Percentiles rank a stretch among this genome's conserved stretches.
Conservation (phyloP, 2,329 filamentous ascomycete genomes). For the Verticillium nonalfalfae region DNA sequence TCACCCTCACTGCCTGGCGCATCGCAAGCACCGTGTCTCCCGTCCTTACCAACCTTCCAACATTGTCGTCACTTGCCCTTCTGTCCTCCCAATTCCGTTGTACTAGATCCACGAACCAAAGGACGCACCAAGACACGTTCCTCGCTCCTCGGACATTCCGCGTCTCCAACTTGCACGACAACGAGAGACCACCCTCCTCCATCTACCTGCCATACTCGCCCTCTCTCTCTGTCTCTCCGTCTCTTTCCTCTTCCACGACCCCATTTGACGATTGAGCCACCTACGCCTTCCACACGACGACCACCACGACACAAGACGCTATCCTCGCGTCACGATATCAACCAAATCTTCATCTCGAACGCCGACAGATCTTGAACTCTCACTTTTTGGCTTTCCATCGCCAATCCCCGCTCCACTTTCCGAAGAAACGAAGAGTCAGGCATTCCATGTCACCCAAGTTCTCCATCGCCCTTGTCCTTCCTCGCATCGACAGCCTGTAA, state of each 20-base stretch:
- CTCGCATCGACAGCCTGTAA: neutral
- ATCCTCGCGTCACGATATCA: neutral
- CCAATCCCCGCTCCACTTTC: neutral
- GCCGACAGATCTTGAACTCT: neutral
- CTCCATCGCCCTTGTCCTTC: neutral
- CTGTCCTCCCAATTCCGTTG: slow-evolving; percentile 3
- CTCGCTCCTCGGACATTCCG: neutral
- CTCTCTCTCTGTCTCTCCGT: too few relatives aligned
- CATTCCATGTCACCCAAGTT: neutral
- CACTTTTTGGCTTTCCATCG: neutral
- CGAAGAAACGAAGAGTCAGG: neutral
- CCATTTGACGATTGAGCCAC: neutral
- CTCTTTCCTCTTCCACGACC: neutral
- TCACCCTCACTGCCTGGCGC: neutral
- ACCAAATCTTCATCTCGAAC: neutral
- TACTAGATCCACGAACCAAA: neutral
- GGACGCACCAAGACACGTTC: neutral
- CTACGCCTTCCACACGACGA: neutral
- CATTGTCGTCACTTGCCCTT: neutral
- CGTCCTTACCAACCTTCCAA: slow-evolving; percentile 6
- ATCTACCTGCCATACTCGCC: neutral
- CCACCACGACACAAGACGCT: neutral
- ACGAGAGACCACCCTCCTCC: neutral
- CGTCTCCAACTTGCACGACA: neutral
- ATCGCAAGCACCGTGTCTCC: slow-evolving; percentile 2